Conservation (phyloP, 257 asterid genomes). For the Gardenia jasminoides region DNA sequence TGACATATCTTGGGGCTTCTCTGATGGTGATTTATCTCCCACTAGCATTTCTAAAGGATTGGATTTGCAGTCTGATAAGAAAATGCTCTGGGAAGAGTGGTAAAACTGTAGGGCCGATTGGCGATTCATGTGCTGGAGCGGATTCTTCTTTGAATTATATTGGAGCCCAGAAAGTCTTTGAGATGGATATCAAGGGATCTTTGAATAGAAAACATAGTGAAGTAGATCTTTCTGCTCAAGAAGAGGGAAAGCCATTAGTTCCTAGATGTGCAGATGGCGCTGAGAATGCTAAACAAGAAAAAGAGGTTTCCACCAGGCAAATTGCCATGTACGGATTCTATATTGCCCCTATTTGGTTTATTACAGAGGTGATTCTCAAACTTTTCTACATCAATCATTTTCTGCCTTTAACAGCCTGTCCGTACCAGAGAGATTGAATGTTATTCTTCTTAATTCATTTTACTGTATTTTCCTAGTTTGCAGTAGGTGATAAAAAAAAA, state of each 20-base stretch:
- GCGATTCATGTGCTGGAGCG: constrained; percentile 32
- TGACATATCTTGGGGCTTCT: constrained; percentile 97
- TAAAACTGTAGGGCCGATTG: constrained; percentile 26
- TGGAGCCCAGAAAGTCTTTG: constrained; percentile 58
- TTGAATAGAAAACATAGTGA: constrained; percentile 64
- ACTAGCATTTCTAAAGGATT: constrained; percentile 75
- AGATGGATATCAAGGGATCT: constrained; percentile 65
- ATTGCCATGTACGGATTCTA: constrained; percentile 87
- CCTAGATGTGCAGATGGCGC: constrained; percentile 38
- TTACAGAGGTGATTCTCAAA: constrained; percentile 69
- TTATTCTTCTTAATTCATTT: neutral
- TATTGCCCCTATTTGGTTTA: constrained; percentile 95
- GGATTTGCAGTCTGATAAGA: constrained; percentile 52
- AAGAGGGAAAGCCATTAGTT: constrained; percentile 70
- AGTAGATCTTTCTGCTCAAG: constrained; percentile 46
- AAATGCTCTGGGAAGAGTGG: constrained; percentile 40
- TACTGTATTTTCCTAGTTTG: neutral
- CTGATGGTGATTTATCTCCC: constrained; percentile 94
- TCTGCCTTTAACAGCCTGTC: neutral
- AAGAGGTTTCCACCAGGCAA: constrained; percentile 65
- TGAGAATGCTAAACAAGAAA: constrained; percentile 40
- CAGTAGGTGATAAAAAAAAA: neutral
- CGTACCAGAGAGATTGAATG: neutral
- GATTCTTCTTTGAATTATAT: constrained; percentile 62
- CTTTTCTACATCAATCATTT: constrained; percentile 2